Base-by-base conservation (phyloP, 116 monocot genomes). In the Thalassia testudinum region DNA sequence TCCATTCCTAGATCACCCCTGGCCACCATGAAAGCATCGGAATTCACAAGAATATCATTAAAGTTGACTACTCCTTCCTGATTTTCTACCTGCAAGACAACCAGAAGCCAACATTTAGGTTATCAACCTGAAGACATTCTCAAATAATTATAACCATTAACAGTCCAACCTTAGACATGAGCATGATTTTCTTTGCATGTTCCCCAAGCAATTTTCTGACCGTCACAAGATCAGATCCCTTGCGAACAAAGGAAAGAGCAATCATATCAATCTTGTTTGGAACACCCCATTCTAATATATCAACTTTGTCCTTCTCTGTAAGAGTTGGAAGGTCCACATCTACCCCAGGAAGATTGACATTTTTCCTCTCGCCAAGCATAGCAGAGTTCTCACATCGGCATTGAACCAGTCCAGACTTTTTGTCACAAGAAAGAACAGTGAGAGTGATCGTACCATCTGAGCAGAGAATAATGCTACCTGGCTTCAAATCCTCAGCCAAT, bases 211-310 rank as follows among this genome's bases (percentile, higher is more conserved):
- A 50, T 24, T 76, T 71, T 18, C 91, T 53, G 24, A 91, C 85
- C 63, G 76, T 58, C 26, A 78, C 60, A 40, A 91, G 81, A 53
- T 91, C 85, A 47, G 91, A 81, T 24, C 86, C 86, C 58, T 82
- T 91, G 16, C 82, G 72, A 1, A 91, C 82, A 77, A 91, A 86
- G 10, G 91, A 89, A 12, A 89, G 27, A 53, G 90, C 90, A 48
- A 90, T 90, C 78, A 90, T 90, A 53, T 84, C 90, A 42, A 91
- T 91, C 58, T 71, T 81, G 49, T 91, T 91, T 1, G 81, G 91
- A 18, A 91, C 61, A 24, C 85, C 91, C 85, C 91, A 81, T 42
- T 75, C 37, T 13, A 91, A 48, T 49, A 90, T 90, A 44, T 90
- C 85, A 21, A 64, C 68, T 59, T 68, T 84, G 62, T 84, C 90